Percentiles rank a stretch among this genome's conserved stretches.
phyloP scores from a whole-genome alignment of 495 filamentous ascomycete genomes.

The Trichoderma gamsii region DNA sequence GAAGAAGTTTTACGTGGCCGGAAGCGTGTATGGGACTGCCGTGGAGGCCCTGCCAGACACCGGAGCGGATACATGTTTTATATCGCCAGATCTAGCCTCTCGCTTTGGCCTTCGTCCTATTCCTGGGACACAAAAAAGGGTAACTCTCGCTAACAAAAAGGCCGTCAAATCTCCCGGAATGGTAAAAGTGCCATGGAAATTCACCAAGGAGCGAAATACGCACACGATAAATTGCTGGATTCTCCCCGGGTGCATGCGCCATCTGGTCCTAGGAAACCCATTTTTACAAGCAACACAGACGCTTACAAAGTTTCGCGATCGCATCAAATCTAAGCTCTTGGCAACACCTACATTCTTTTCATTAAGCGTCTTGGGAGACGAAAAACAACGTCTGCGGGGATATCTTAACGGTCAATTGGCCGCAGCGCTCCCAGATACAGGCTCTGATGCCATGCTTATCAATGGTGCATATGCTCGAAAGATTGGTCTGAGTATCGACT shows the following conservation, averaged over 20 bases:
- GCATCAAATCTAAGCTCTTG: background rate
- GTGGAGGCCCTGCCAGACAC: background rate
- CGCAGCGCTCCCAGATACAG: slow-evolving; percentile 7
- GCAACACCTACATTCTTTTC: background rate
- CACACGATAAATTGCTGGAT: slow-evolving; percentile 1
- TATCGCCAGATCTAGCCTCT: background rate
- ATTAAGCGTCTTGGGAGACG: background rate
- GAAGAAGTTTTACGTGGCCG: background rate
- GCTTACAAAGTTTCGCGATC: background rate
- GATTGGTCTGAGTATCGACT: background rate
- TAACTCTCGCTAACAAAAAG: slow-evolving; percentile 1
- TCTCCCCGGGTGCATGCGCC: background rate
- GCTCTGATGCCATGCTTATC: slow-evolving; percentile 6
- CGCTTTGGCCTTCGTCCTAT: background rate
- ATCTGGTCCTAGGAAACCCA: background rate
- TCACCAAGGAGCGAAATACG: background rate
- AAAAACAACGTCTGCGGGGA: background rate
- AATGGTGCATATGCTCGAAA: background rate
- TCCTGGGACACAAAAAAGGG: background rate
- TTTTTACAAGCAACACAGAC: background rate
- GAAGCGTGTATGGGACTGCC: background rate
- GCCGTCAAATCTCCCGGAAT: background rate
- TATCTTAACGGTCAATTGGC: slow-evolving; percentile 3
- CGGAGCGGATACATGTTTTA: slow-evolving; percentile 2
- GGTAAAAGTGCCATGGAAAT: slow-evolving; percentile 13